Percentiles rank a stretch among this genome's conserved stretches.
These are phyloP conservation scores for Fagus crenata DNA, from an alignment of 306 rosid species.

Conservation along the genomic window DNA sequence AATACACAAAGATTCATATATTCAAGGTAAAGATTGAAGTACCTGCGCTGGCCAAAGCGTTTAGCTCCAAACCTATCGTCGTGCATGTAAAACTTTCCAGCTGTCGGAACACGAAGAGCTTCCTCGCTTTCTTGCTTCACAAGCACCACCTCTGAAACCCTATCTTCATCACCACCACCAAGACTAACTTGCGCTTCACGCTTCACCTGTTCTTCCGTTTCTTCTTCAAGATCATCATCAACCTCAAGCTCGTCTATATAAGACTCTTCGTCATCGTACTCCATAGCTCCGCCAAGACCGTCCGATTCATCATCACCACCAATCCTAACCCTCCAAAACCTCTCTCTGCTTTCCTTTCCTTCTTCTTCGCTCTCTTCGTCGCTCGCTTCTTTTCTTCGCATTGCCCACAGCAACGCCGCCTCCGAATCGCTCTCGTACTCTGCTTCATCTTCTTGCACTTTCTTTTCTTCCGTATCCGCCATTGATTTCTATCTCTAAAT, in stretches of 20 bases:
- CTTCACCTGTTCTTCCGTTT: background rate
- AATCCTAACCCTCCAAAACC: background rate
- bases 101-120: conserved; percentile 13
- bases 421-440: conserved; percentile 21
- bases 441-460: background rate
- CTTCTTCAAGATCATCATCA: background rate
- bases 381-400: conserved; percentile 24
- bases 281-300: background rate
- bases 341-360: background rate
- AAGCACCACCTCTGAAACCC: conserved; percentile 8
- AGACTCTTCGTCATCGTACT: background rate
- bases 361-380: conserved; percentile 11
- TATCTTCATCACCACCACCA: conserved; percentile 5
- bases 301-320: background rate
- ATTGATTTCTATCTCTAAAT: background rate
- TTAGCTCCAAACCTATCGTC: conserved; percentile 18
- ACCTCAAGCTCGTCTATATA: background rate
- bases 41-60: conserved; percentile 16
- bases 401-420: conserved; percentile 12
- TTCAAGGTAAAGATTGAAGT: background rate
- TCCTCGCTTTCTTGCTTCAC: background rate
- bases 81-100: conserved; percentile 27
- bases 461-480: conserved; percentile 2
- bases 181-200: conserved; percentile 7
- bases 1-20: background rate